Evolutionary conservation across 371 early-diverging fungal genomes (phyloP).

Genomic region (Mucor velutinosus): DNA sequence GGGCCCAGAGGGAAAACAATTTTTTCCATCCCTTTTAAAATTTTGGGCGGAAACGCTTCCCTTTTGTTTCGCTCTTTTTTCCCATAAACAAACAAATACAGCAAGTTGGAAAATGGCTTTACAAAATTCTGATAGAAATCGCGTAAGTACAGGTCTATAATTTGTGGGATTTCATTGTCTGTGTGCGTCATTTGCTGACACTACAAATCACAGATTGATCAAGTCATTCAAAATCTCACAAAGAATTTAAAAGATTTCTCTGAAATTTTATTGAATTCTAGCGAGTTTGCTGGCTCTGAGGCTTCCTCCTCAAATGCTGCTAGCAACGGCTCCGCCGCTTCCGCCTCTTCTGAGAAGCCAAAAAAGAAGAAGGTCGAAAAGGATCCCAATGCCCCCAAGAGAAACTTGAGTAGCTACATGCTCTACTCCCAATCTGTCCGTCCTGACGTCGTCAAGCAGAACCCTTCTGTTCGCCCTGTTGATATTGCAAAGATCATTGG

Average conservation of each 20-base stretch:
- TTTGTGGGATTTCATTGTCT: not conserved
- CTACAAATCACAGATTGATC: not conserved
- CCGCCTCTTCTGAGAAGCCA: not conserved
- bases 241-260: slow-evolving; percentile 9
- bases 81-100: not conserved
- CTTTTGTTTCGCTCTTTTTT: slow-evolving; percentile 6
- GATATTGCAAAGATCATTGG: slow-evolving; percentile 78
- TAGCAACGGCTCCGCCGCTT: not conserved
- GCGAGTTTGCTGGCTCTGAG: not conserved
- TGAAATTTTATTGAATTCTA: slow-evolving; percentile 6
- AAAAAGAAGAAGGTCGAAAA: slow-evolving; percentile 44
- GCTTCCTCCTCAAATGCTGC: not conserved
- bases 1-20: not conserved
- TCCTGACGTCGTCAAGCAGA: slow-evolving; percentile 60
- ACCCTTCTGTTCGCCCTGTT: slow-evolving; percentile 57
- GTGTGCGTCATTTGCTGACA: too few relatives aligned
- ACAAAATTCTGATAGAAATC: not conserved
- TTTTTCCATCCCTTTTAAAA: not conserved
- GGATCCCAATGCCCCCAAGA: slow-evolving; percentile 81
- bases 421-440: slow-evolving; percentile 76
- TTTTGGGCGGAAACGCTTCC: not conserved
- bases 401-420: slow-evolving; percentile 78
- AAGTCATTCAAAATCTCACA: not conserved
- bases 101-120: not conserved
- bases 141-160: slow-evolving; percentile 1